Percentiles rank a stretch among this genome's conserved stretches.
Evolutionary conservation across 176 grass and related monocot species (phyloP).

Genomic region (Oryza officinalis): DNA sequence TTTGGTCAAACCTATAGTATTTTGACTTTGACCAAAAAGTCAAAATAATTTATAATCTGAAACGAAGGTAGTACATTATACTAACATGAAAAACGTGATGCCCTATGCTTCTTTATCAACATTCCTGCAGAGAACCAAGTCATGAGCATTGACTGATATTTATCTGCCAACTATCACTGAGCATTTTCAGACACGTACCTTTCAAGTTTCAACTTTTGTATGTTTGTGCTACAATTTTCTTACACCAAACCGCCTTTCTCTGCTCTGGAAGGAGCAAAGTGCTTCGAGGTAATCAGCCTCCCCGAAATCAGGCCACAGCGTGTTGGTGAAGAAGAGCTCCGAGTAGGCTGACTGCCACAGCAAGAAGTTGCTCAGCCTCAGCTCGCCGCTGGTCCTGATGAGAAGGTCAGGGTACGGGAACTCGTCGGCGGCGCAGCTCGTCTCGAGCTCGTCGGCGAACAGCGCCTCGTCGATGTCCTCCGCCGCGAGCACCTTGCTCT

Average conservation of each 20-base stretch:
- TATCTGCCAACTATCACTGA: neutral
- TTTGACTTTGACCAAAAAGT: too few relatives aligned
- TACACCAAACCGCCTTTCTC: constrained; percentile 61
- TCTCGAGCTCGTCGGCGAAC: constrained; percentile 59
- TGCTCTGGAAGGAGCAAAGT: constrained; percentile 53
- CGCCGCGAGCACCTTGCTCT: constrained; percentile 32
- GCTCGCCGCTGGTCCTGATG: constrained; percentile 79
- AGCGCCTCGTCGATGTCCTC: constrained; percentile 69
- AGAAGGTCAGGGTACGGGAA: constrained; percentile 61
- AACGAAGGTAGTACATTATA: too few relatives aligned
- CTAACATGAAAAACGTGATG: neutral
- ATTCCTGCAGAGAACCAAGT: neutral
- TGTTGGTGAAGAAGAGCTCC: constrained; percentile 79
- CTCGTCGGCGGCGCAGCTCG: constrained; percentile 26
- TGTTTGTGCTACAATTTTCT: constrained; percentile 33
- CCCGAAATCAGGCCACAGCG: constrained; percentile 68
- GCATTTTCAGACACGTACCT: neutral
- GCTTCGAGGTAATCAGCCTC: constrained; percentile 65
- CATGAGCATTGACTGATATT: neutral
- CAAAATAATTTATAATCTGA: too few relatives aligned
- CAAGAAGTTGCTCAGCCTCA: constrained; percentile 86
- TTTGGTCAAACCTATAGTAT: too few relatives aligned
- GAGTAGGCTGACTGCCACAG: constrained; percentile 80
- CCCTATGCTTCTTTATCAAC: neutral
- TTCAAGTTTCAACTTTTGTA: neutral